These are phyloP conservation scores for Dichomitus squalens DNA, from an alignment of 1,284 basidiomycete genomes.

Conservation along the genomic window DNA sequence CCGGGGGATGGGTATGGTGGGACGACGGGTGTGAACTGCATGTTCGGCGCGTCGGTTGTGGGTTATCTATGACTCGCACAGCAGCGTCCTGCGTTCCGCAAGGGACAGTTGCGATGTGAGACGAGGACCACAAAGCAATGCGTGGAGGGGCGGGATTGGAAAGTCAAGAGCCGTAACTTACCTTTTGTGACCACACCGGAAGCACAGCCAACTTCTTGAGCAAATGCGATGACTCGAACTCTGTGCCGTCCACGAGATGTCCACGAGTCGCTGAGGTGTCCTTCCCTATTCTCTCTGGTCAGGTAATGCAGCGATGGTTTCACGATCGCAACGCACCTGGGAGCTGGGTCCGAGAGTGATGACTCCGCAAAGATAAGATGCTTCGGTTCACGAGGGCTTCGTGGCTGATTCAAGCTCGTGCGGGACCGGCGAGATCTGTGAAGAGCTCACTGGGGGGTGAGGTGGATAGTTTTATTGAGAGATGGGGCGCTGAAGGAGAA, in stretches of 20 bases:
- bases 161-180: slow-evolving; percentile 9
- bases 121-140: slow-evolving; percentile 1
- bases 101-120: slow-evolving; percentile 6
- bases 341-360: too few species aligned
- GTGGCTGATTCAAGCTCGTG: background rate
- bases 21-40: slow-evolving; percentile 19
- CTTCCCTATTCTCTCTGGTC: background rate
- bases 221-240: slow-evolving; percentile 14
- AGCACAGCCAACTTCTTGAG: slow-evolving; percentile 12
- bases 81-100: background rate
- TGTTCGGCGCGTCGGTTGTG: slow-evolving; percentile 3
- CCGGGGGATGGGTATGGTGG: slow-evolving; percentile 26
- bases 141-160: slow-evolving; percentile 5
- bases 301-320: background rate
- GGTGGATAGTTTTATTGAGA: background rate
- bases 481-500: background rate
- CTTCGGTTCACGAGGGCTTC: background rate
- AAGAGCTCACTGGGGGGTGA: background rate
- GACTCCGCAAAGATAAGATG: background rate
- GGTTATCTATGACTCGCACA: slow-evolving; percentile 14
- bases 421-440: too few species aligned
- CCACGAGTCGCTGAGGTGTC: background rate
- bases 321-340: background rate
- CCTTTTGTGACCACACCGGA: slow-evolving; percentile 16
- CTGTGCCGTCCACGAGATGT: background rate